These are phyloP conservation scores for Butyriboletus appendiculatus DNA, from an alignment of 1,284 basidiomycete species.

Conservation along the genomic window DNA sequence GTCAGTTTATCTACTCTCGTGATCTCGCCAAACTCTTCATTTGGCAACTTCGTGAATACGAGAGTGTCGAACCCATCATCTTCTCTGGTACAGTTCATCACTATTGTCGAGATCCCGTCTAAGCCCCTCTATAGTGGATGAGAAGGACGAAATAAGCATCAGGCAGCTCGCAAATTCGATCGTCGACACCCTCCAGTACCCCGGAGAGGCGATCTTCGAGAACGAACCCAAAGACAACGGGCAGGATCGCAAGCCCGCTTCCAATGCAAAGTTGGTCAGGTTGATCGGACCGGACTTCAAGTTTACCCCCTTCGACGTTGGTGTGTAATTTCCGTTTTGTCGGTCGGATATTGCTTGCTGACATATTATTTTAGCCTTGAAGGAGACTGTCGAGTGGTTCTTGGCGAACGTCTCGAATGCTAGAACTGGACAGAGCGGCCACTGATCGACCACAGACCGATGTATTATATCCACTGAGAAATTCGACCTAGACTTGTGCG, in stretches of 20 bases:
- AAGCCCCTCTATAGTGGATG: conserved; percentile 58
- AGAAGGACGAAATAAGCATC: conserved; percentile 90
- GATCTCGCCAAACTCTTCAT: conserved; percentile 92
- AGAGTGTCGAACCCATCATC: conserved; percentile 87
- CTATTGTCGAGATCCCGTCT: neutral
- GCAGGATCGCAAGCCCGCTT: conserved; percentile 93
- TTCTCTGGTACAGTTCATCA: conserved; percentile 60
- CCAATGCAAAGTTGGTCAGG: conserved; percentile 77
- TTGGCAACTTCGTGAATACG: conserved; percentile 87
- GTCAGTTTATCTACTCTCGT: conserved; percentile 93
- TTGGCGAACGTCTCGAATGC: conserved; percentile 70
- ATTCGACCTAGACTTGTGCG: neutral
- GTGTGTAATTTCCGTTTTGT: conserved; percentile 43
- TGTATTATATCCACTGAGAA: conserved; percentile 7
- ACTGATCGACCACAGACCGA: conserved; percentile 5
- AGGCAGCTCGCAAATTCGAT: conserved; percentile 83
- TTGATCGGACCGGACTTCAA: conserved; percentile 68
- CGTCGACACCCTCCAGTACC: conserved; percentile 74
- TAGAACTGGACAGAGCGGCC: conserved; percentile 45
- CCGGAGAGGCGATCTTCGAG: conserved; percentile 52
- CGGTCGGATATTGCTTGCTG: neutral
- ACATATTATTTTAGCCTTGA: conserved; percentile 49
- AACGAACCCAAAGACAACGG: conserved; percentile 58
- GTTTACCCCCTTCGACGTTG: conserved; percentile 84
- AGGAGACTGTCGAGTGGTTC: conserved; percentile 79